Base-by-base conservation (phyloP, 2,329 filamentous ascomycete genomes). In the Colletotrichum sp. region DNA sequence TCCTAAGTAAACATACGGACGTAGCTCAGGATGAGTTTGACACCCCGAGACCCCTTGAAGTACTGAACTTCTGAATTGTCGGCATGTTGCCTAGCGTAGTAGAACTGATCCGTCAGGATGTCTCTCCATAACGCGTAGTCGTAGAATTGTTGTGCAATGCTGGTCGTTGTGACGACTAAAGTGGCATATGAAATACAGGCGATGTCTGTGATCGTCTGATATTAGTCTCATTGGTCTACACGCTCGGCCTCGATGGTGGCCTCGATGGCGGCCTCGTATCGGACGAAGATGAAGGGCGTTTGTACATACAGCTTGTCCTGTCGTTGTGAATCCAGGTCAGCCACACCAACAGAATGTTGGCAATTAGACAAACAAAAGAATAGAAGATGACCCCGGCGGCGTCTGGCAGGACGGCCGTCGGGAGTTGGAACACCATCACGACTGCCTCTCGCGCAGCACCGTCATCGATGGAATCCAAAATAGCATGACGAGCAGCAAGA, bases 391-490 rank as follows among this genome's bases (percentile, higher is more conserved):
- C 44, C 34, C 70, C 74, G 64, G 59, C 18, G 60, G 59, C 74
- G 48, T 76, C 74, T 28, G 64, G 26, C 48, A 52, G 34, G 59
- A 76, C 74, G 59, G 70, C 74, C 59, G 74, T 59, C 57, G 74
- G 74, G 59, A 76, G 70, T 74, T 76, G 74, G 48, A 76, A 76
- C 28, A 76, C 70, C 74, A 76, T 76, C 59, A 63, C 59, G 59
- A 74, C 70, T 48, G 26, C 59, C 64, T 62, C 65, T 73, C 15
- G 22, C 59, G 73, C 48, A 48, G 34, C 70, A 22, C 26, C 44
- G 57, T 76, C 70, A 69, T 60, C n/a, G 44, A 52, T 52, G 44
- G 24, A 44, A 28, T 64, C 64, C 70, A 62, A 68, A 69, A 8
- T 22, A 26, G 34, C 74, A 76, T 76, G 64, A 52, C 71, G 70